A percentile compares a stretch with the other conserved stretches of the same genome.
Conservation (phyloP, 768 basidiomycete genomes). For the Leccinum disarticulatum region DNA sequence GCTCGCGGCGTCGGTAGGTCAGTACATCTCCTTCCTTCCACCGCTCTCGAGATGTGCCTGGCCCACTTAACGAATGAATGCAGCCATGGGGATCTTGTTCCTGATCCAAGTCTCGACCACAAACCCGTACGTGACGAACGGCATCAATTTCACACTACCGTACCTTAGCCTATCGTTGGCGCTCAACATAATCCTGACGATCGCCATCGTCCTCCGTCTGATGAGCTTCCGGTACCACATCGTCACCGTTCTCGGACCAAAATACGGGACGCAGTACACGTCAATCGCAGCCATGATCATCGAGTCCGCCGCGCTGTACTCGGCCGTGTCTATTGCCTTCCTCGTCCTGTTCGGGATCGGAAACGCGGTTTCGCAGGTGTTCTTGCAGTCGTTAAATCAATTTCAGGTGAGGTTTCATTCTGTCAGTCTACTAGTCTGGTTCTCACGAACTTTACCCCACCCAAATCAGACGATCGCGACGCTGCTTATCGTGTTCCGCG, state of each 20-base stretch:
- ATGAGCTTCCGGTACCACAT: constrained; percentile 17
- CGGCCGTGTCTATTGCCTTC: background rate
- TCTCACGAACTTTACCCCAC: background rate
- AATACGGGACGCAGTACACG: constrained; percentile 28
- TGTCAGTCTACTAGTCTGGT: background rate
- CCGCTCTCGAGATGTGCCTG: background rate
- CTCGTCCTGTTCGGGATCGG: background rate
- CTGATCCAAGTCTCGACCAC: background rate
- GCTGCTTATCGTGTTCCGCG: background rate
- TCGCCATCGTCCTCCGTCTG: constrained; percentile 23
- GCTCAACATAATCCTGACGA: constrained; percentile 35
- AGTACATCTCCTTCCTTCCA: background rate
- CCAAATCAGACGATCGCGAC: background rate
- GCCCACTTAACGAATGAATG: background rate
- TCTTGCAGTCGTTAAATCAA: background rate
- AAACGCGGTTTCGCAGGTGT: background rate
- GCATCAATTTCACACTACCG: constrained; percentile 9
- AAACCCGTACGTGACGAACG: background rate
- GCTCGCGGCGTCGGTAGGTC: background rate
- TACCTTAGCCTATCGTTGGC: constrained; percentile 31
- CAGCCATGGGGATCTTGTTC: background rate
- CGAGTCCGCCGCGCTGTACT: constrained; percentile 35
- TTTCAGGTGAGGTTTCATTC: background rate
- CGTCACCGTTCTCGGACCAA: constrained; percentile 20
- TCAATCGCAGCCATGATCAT: constrained; percentile 36